A percentile compares a stretch with the other conserved stretches of the same genome.
Evolutionary conservation across 371 early-diverging fungal species (phyloP).

Genomic region (Globomyces sp.): DNA sequence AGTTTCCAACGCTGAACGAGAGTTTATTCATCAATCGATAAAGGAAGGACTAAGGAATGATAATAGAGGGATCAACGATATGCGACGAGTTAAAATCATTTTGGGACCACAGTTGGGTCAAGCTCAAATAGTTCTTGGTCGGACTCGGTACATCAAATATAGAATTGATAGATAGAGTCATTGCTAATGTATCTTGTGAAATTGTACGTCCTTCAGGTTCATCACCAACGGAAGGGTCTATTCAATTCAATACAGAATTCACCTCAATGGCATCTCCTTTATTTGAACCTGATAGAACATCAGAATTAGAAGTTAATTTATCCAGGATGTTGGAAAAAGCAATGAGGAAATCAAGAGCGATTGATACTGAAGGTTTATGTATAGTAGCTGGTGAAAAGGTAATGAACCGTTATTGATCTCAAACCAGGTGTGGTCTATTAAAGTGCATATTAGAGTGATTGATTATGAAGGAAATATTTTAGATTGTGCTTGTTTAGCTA

Average conservation of each 20-base stretch:
- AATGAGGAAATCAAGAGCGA: constrained; percentile 76
- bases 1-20: background rate
- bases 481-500: constrained; percentile 89
- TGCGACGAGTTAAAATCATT: constrained; percentile 49
- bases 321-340: constrained; percentile 86
- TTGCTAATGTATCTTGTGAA: constrained; percentile 81
- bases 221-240: constrained; percentile 81
- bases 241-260: constrained; percentile 79
- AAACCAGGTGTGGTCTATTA: constrained; percentile 79
- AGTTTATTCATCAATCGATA: background rate
- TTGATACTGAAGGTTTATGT: constrained; percentile 96
- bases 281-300: constrained; percentile 57
- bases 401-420: constrained; percentile 37
- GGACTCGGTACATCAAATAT: constrained; percentile 54
- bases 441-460: constrained; percentile 86
- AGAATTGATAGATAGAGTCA: constrained; percentile 51
- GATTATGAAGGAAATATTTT: constrained; percentile 92
- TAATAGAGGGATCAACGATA: background rate
- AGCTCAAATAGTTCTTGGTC: constrained; percentile 81
- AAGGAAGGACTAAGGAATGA: background rate
- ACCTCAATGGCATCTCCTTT: constrained; percentile 81
- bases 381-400: constrained; percentile 90
- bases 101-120: constrained; percentile 72
- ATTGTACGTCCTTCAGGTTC: constrained; percentile 79
- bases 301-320: constrained; percentile 74